Evolutionary conservation across 2,329 filamentous ascomycete species (phyloP), one percentile per base, ranked within the genome.

Genomic region (Fusarium oligoseptatum): DNA sequence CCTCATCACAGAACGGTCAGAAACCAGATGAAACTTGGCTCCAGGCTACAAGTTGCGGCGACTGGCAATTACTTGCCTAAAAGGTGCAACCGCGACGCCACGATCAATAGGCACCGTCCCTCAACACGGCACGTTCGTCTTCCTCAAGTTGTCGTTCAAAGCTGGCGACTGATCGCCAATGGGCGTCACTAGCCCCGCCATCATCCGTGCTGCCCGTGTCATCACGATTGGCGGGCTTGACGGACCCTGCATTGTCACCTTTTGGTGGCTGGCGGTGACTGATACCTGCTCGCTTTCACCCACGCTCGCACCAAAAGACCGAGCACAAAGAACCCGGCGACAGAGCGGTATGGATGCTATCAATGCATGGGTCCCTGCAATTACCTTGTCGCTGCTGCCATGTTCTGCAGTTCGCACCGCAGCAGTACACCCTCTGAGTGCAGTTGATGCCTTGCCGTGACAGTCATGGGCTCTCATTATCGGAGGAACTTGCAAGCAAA

Each of bases 181-280:
- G 64, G 64, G 52, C 36, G 61, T 60, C 48, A 55, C 60, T 61
- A 34, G 56, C 63, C 60, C 56, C 37, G 60, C 55, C 43, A 62
- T 60, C 32, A 43, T 22, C 41, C 56, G 45, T 52, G 43, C 52
- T 60, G 27, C 41, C 41, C 34, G 20, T 20, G 43, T 45, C 48
- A 36, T 37, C 45, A 62, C 48, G 52, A 73, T 73, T 73, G 73
- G 70, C 22, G n/a, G 62, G 27, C 20, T 36, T 45, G 39, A 56
- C 52, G 45, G 73, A 73, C 70, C 73, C 73, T 75, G 73, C 56
- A 71, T 71, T 65, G 60, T 65, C 60, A 68, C 72, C 45, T 60
- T 62, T 64, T 73, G 64, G 63, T 68, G 73, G 66, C 63, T 68
- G 56, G 69, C 66, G 62, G 72, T 75, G 58, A 73, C 72, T 22